Base-by-base conservation (phyloP, 192 early-diverging fungal genomes). In the Mortierella hygrophila region DNA sequence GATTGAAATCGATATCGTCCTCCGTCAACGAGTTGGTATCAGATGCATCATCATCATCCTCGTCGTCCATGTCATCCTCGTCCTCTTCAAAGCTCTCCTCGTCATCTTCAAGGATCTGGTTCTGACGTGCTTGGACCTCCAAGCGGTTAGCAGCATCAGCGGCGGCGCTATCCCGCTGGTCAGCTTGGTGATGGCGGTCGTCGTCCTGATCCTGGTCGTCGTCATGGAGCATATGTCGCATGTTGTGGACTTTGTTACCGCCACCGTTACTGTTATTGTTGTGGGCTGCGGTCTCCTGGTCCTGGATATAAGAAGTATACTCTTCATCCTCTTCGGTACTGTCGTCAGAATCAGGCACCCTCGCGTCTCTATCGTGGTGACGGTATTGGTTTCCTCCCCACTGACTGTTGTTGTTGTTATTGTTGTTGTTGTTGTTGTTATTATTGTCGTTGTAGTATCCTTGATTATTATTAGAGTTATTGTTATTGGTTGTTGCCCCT, bases 1-100 rank as follows among this genome's bases (percentile, higher is more conserved):
- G 88, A 47, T 88, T 90, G 85, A 93, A 94, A 81, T 97, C 94
- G 71, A 97, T 96, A 49, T 93, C 88, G 46, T 92, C 83, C 76
- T 92, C 90, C 26, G 93, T 90, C n/a, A 92, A 79, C 54, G 89
- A 88, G 35, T 89, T 60, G 6, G 82, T 82, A 8, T 91, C 90
- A 4, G 90, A 89, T 8, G 89, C 88, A 21, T 91, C 88, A 23
- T 91, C 88, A 26, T 82, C 72, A 5, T 76, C 77, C 8, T 88
- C 88, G 21, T 89, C 83, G 0, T 77, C 78, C 2, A 88, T 77
- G 23, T 83, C 84, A 32, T 90, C 87, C 16, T 88, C 87, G 35
- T 90, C 81, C 72, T 84, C 78, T 6, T 89, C 81, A 29, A 87
- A 78, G 29, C 73, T 75, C 54, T 86, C 81, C 6, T 86, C 82